A percentile compares a stretch with the other conserved stretches of the same genome.
These are phyloP conservation scores for Pelargonium nanum DNA, from an alignment of 345 rosid species.

Conservation along the genomic window DNA sequence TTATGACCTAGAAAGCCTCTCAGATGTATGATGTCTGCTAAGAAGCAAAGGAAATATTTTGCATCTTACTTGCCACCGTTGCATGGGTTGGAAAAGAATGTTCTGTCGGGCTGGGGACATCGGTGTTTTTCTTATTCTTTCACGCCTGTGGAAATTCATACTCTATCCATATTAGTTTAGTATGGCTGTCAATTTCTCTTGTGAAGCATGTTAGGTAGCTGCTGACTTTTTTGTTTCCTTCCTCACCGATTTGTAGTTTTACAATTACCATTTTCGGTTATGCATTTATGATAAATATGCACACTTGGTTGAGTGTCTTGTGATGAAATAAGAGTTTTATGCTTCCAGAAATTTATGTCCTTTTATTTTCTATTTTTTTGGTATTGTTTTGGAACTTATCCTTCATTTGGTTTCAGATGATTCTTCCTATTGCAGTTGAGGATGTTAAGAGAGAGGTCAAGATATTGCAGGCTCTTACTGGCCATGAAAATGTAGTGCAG, in stretches of 20 bases:
- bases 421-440: conserved; percentile 61
- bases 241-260: no score
- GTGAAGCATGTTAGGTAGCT: background rate
- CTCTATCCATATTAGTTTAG: no score
- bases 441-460: conserved; percentile 60
- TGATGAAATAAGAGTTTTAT: background rate
- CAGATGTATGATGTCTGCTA: no score
- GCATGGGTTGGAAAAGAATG: no score
- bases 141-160: no score
- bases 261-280: background rate
- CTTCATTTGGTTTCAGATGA: conserved; percentile 30
- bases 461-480: conserved; percentile 44
- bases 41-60: no score
- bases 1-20: no score
- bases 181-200: background rate
- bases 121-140: background rate
- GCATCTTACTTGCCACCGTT: no score
- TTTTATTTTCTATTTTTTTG: background rate
- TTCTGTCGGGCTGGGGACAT: background rate
- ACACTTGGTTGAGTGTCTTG: background rate
- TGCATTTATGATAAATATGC: background rate
- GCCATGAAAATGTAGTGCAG: conserved; percentile 61
- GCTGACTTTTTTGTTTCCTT: background rate
- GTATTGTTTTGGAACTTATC: background rate
- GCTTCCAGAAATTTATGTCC: background rate